Evolutionary conservation across 805 yeast species (phyloP).

Genomic region (Metschnikowia peoriensis): DNA sequence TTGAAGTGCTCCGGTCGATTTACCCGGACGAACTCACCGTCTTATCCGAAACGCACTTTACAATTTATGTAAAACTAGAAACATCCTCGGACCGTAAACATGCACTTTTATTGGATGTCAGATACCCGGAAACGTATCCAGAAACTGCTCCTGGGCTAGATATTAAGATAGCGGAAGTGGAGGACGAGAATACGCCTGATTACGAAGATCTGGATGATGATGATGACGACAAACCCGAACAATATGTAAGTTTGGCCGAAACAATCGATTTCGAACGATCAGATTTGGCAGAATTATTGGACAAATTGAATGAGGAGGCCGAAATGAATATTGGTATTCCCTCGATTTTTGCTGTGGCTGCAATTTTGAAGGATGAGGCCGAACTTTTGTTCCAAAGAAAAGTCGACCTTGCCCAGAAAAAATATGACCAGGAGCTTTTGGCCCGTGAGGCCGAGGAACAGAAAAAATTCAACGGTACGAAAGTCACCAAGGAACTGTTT

Average conservation of each 20-base stretch:
- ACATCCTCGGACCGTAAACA: slow-evolving; percentile 62
- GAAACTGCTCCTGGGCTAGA: slow-evolving; percentile 67
- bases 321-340: slow-evolving; percentile 87
- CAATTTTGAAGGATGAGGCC: slow-evolving; percentile 76
- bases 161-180: slow-evolving; percentile 33
- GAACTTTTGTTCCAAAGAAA: slow-evolving; percentile 66
- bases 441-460: slow-evolving; percentile 80
- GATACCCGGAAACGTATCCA: slow-evolving; percentile 79
- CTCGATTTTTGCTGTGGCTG: slow-evolving; percentile 76
- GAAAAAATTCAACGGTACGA: slow-evolving; percentile 86
- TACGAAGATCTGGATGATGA: slow-evolving; percentile 32
- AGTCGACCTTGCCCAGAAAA: slow-evolving; percentile 50
- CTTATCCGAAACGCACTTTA: slow-evolving; percentile 47
- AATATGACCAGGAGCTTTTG: slow-evolving; percentile 55
- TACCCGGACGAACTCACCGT: slow-evolving; percentile 86
- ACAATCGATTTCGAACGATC: slow-evolving; percentile 50
- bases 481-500: slow-evolving; percentile 79
- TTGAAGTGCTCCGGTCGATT: slow-evolving; percentile 85
- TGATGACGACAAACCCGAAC: slow-evolving; percentile 17
- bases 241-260: slow-evolving; percentile 55
- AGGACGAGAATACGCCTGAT: slow-evolving; percentile 38
- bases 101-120: slow-evolving; percentile 54
- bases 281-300: slow-evolving; percentile 44
- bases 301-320: slow-evolving; percentile 55
- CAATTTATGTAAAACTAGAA: slow-evolving; percentile 63